Percentiles rank a stretch among this genome's conserved stretches.
Conservation (phyloP, 345 rosid species). For the Rhizophora apiculata region DNA sequence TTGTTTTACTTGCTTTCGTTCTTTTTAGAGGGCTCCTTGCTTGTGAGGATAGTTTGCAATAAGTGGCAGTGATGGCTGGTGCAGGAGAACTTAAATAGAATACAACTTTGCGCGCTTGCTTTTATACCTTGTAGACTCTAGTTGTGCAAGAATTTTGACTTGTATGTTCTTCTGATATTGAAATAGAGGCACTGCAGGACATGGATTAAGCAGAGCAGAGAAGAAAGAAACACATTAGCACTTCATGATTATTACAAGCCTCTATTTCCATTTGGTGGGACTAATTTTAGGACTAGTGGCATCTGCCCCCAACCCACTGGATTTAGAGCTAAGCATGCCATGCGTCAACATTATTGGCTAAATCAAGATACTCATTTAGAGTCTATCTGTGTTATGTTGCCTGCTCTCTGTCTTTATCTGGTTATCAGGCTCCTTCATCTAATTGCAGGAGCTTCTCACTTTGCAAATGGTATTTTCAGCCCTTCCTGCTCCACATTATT, state of each 20-base stretch:
- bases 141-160: background rate
- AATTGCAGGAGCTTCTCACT: constrained; percentile 14
- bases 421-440: constrained; percentile 10
- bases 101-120: too few species aligned
- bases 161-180: background rate
- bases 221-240: background rate
- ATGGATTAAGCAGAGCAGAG: background rate
- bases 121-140: too few species aligned
- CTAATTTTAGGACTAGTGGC: background rate
- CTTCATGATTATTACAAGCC: background rate
- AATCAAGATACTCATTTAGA: constrained; percentile 10
- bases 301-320: constrained; percentile 1
- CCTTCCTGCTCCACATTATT: background rate
- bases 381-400: constrained; percentile 11
- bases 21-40: background rate
- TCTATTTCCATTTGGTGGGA: too few species aligned
- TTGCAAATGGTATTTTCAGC: background rate
- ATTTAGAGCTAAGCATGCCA: constrained; percentile 23
- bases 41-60: background rate
- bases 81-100: too few species aligned
- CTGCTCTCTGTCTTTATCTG: constrained; percentile 17
- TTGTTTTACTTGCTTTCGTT: too few species aligned
- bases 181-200: background rate
- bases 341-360: constrained; percentile 14
- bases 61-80: too few species aligned